phyloP scores from a whole-genome alignment of 768 basidiomycete species.

The Auriculariales sp. region DNA sequence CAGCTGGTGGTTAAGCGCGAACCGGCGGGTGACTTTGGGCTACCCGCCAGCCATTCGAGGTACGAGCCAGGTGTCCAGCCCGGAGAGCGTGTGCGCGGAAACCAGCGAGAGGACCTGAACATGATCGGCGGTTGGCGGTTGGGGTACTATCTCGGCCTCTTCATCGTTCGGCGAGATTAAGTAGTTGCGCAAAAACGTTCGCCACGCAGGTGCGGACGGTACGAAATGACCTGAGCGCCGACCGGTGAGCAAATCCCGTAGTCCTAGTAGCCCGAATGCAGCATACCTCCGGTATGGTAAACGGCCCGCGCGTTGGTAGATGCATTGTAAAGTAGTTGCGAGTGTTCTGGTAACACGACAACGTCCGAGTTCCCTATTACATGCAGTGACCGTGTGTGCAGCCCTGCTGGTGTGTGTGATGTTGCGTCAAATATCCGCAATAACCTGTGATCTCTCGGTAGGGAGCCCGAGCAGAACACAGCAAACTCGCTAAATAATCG shows the following conservation, averaged over 20 bases:
- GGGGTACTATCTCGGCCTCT: no score
- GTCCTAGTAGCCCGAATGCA: neutral
- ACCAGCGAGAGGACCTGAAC: no score
- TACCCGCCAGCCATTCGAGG: no score
- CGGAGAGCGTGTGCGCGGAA: no score
- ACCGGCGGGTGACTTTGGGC: no score
- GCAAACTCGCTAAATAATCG: constrained; percentile 59
- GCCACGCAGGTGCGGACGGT: constrained; percentile 63
- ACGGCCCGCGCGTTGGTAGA: constrained; percentile 50
- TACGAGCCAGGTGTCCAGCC: no score
- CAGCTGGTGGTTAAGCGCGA: no score
- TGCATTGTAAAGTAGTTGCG: constrained; percentile 37
- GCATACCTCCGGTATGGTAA: constrained; percentile 61
- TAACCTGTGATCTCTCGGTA: constrained; percentile 29
- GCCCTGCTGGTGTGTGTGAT: no score
- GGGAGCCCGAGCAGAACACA: constrained; percentile 62
- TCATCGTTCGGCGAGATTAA: no score
- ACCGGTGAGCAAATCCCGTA: neutral
- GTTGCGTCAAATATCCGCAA: constrained; percentile 26
- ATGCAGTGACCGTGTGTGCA: constrained; percentile 66
- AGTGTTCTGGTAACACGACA: constrained; percentile 57
- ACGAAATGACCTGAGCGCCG: constrained; percentile 61
- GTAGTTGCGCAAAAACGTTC: constrained; percentile 57
- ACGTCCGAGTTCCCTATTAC: constrained; percentile 63
- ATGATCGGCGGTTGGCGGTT: no score